phyloP scores from a whole-genome alignment of 768 basidiomycete species.

The Calvatia gigantea region DNA sequence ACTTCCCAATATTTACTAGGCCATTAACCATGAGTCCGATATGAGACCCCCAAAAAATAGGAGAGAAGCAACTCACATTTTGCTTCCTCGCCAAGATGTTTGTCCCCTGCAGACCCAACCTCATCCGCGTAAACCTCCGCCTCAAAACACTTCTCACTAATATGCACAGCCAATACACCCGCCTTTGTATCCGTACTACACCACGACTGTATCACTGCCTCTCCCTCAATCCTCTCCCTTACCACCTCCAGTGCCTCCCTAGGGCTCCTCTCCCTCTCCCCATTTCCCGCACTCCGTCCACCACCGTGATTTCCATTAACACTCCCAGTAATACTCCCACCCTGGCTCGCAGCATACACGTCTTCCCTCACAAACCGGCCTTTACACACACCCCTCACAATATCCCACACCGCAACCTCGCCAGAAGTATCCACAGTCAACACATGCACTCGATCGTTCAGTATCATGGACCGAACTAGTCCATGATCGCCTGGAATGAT shows the following conservation, averaged over 20 bases:
- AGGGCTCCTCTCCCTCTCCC: slow-evolving; percentile 57
- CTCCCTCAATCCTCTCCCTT: slow-evolving; percentile 90
- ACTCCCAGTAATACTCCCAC: slow-evolving; percentile 35
- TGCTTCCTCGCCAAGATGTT: slow-evolving; percentile 70
- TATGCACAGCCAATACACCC: slow-evolving; percentile 82
- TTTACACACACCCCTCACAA: slow-evolving; percentile 71
- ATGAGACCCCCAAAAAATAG: background rate
- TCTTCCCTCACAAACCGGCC: slow-evolving; percentile 69
- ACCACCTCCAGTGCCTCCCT: slow-evolving; percentile 86
- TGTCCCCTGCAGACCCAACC: slow-evolving; percentile 62
- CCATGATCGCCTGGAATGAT: slow-evolving; percentile 76
- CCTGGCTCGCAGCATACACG: slow-evolving; percentile 52
- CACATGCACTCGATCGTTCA: slow-evolving; percentile 89
- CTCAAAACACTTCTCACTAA: slow-evolving; percentile 88
- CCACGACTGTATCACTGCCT: slow-evolving; percentile 84
- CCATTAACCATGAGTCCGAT: background rate
- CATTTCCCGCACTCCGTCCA: slow-evolving; percentile 9
- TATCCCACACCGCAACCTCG: slow-evolving; percentile 90
- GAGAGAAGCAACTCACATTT: slow-evolving; percentile 53
- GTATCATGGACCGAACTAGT: slow-evolving; percentile 72
- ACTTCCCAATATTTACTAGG: slow-evolving; percentile 88
- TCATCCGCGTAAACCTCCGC: slow-evolving; percentile 96
- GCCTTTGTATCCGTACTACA: slow-evolving; percentile 86
- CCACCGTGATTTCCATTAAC: slow-evolving; percentile 3
- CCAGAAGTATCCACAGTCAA: slow-evolving; percentile 88